A percentile compares a stretch with the other conserved stretches of the same genome.
Conservation (phyloP, 176 grass and related monocot genomes). For the Lolium perenne region DNA sequence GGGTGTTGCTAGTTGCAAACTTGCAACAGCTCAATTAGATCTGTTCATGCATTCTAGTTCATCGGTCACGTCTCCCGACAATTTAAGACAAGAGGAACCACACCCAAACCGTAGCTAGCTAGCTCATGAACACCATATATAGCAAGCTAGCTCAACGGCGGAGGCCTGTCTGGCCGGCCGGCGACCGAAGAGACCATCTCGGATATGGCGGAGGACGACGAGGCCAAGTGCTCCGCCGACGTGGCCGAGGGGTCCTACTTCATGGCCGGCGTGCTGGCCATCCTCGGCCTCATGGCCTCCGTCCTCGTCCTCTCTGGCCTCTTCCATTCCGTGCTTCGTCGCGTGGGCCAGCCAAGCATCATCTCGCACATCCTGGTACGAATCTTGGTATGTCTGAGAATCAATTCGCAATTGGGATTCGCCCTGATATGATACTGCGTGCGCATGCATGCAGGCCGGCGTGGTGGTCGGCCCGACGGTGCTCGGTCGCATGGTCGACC, state of each 20-base stretch:
- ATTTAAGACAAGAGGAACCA: background rate
- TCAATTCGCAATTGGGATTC: background rate
- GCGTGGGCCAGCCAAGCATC: slow-evolving; percentile 68
- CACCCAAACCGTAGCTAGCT: background rate
- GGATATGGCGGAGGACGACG: background rate
- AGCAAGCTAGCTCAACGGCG: slow-evolving; percentile 17
- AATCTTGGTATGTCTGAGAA: background rate
- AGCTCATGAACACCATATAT: slow-evolving; percentile 16
- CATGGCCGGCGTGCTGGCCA: slow-evolving; percentile 46
- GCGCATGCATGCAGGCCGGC: slow-evolving; percentile 45
- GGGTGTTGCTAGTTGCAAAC: background rate
- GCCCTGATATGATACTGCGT: background rate
- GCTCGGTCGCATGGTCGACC: slow-evolving; percentile 42
- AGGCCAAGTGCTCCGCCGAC: slow-evolving; percentile 22
- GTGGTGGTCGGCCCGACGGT: slow-evolving; percentile 56
- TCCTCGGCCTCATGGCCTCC: slow-evolving; percentile 50
- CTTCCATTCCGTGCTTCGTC: slow-evolving; percentile 56
- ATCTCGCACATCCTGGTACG: slow-evolving; percentile 66
- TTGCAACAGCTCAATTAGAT: slow-evolving; percentile 11
- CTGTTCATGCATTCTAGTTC: background rate
- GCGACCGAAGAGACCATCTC: background rate
- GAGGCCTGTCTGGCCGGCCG: slow-evolving; percentile 20
- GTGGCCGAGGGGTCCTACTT: slow-evolving; percentile 34
- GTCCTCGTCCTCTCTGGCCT: slow-evolving; percentile 57
- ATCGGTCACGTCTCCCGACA: background rate